Conservation (phyloP, 2,329 filamentous ascomycete species). For the Nemania sp. region DNA sequence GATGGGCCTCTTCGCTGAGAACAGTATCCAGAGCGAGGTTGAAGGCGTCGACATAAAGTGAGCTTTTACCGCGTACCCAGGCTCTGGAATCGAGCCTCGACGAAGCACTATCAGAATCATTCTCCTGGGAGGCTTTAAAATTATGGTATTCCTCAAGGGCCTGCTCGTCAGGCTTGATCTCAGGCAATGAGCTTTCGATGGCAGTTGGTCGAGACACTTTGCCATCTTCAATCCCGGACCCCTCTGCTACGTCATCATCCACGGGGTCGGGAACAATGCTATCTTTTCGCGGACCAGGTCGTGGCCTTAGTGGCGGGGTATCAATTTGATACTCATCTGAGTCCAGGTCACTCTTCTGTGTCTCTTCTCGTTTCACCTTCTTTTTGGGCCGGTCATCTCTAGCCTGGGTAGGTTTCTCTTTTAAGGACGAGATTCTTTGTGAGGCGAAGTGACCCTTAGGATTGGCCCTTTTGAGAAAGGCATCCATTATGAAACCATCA, state of each 20-base stretch:
- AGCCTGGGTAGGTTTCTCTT: slow-evolving; percentile 22
- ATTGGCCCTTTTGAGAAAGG: slow-evolving; percentile 46
- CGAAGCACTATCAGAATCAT: slow-evolving; percentile 60
- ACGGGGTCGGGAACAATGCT: slow-evolving; percentile 49
- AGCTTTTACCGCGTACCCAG: slow-evolving; percentile 84
- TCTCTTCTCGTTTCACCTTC: slow-evolving; percentile 50
- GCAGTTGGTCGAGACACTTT: slow-evolving; percentile 64
- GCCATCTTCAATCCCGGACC: slow-evolving; percentile 49
- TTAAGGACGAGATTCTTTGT: slow-evolving; percentile 25
- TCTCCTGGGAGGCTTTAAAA: slow-evolving; percentile 69
- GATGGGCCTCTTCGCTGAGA: slow-evolving; percentile 84
- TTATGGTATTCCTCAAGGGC: slow-evolving; percentile 85
- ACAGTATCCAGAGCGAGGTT: slow-evolving; percentile 92
- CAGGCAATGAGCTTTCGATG: slow-evolving; percentile 77
- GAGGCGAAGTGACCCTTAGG: slow-evolving; percentile 18
- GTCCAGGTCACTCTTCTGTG: slow-evolving; percentile 52
- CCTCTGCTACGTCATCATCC: slow-evolving; percentile 49
- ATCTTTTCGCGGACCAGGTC: slow-evolving; percentile 32
- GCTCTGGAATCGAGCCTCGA: slow-evolving; percentile 62
- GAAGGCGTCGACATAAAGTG: slow-evolving; percentile 97
- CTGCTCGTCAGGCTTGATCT: slow-evolving; percentile 73
- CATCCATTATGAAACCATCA: slow-evolving; percentile 46
- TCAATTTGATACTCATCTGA: slow-evolving; percentile 47
- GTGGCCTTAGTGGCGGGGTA: slow-evolving; percentile 36
- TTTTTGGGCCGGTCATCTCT: slow-evolving; percentile 52